Evolutionary conservation across 805 yeast genomes (phyloP).

Genomic region (Wickerhamomyces pijperi): DNA sequence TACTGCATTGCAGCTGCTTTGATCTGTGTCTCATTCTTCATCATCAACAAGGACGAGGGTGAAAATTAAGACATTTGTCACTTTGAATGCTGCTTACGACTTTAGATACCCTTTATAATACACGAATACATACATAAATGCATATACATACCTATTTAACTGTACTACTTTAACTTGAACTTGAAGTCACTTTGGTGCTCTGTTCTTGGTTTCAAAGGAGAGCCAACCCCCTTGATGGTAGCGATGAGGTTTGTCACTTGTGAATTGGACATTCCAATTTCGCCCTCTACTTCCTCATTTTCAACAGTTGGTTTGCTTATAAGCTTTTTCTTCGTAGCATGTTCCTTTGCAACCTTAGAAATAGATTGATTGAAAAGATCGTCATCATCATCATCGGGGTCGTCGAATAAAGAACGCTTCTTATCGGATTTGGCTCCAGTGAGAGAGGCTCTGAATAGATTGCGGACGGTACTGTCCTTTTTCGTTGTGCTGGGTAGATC

Average conservation of each 20-base stretch:
- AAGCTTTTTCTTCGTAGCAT: not conserved
- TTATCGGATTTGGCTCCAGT: slow-evolving; percentile 4
- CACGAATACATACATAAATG: no score
- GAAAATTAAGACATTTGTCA: not conserved
- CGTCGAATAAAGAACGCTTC: slow-evolving; percentile 16
- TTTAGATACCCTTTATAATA: no score
- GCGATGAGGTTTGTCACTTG: no score
- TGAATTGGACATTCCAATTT: no score
- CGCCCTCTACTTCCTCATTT: not conserved
- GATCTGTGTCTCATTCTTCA: slow-evolving; percentile 74
- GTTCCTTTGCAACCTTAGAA: slow-evolving; percentile 8
- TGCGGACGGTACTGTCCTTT: slow-evolving; percentile 1
- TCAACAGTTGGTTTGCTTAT: not conserved
- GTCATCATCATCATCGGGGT: slow-evolving; percentile 19
- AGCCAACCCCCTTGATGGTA: not conserved
- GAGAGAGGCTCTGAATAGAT: slow-evolving; percentile 9
- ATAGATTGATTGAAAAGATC: slow-evolving; percentile 14
- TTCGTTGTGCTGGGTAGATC: slow-evolving; percentile 3
- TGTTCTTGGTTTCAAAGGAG: not conserved
- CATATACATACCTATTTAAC: no score
- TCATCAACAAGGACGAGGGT: slow-evolving; percentile 67
- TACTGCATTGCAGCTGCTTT: slow-evolving; percentile 74
- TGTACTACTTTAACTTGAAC: not conserved
- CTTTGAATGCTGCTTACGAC: no score
- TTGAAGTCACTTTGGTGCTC: not conserved